These are phyloP conservation scores for Hawksworthiomyces lignivorus DNA, from an alignment of 2,329 filamentous ascomycete genomes.

Conservation along the genomic window DNA sequence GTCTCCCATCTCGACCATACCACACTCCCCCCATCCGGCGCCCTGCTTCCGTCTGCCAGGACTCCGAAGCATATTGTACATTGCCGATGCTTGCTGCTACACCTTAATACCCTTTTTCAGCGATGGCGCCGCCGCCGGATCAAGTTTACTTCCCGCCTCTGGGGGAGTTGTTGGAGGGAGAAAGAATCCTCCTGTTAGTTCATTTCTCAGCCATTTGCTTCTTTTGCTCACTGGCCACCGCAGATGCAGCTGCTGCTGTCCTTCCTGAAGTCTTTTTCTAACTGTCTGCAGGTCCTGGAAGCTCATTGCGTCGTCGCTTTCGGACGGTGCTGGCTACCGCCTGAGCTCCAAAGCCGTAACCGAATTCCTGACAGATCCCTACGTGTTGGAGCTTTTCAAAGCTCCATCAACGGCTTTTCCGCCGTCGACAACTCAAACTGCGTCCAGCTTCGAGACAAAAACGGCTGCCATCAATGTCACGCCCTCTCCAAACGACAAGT, in stretches of 20 bases:
- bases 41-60: background rate
- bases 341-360: conserved; percentile 48
- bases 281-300: conserved; percentile 49
- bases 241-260: conserved; percentile 2
- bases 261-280: conserved; percentile 9
- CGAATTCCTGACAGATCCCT: conserved; percentile 63
- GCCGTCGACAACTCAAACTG: conserved; percentile 53
- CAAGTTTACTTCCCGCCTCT: conserved; percentile 74
- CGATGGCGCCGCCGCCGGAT: conserved; percentile 66
- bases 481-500: conserved; percentile 56
- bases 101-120: conserved; percentile 14
- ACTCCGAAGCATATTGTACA: background rate
- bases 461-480: conserved; percentile 82
- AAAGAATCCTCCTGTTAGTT: conserved; percentile 70
- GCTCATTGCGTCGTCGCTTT: conserved; percentile 47
- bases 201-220: too few relatives aligned
- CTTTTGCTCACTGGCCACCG: too few relatives aligned
- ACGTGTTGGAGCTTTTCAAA: conserved; percentile 60
- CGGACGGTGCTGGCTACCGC: conserved; percentile 50
- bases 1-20: too few relatives aligned
- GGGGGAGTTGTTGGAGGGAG: conserved; percentile 75
- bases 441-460: conserved; percentile 69
- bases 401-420: conserved; percentile 63
- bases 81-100: conserved; percentile 5
- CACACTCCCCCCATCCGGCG: background rate